Base-by-base conservation (phyloP, 345 rosid species). In the Mercurialis annua region DNA sequence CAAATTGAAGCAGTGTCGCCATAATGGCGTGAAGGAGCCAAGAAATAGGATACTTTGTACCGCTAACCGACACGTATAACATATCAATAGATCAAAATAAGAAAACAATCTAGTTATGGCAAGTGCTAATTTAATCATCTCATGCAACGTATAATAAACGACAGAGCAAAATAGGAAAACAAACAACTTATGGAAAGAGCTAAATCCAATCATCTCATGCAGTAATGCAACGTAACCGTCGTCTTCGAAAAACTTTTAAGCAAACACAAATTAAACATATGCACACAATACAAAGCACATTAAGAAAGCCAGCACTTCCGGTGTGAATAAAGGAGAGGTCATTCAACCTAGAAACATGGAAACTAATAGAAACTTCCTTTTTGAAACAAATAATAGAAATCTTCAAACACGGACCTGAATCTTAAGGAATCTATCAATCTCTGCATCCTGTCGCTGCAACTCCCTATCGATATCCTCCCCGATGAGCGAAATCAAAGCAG, bases 341-440 rank as follows among this genome's bases (percentile, higher is more conserved):
- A 70, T 20, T 50, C 52, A 24, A 26, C 44, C 53, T 33, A 31
- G 15, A 50, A 54, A 47, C 24, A 23, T 54, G 42, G 42, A 51
- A 74, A 47, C n/a, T 10, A 33, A 2, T 29, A 30, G 38, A 10
- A 50, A 47, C 60, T n/a, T 65, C 21, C 23, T 68, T 68, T 20
- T 47, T 20, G 21, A 2, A 4, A 23, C 10, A 51, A 56, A 30
- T 20, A 4, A 57, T n/a, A n/a, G n/a, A 62, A 74, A 42, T 21
- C 66, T 75, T 67, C 55, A 54, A 71, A 59, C 18, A 40, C 65
- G 67, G 11, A 86, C 97, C 95, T 92, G 88, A 65, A 79, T 76
- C 83, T 88, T 86, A 69, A 92, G 88, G 82, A 83, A 86, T 60
- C 92, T 81, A 62, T 88, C 88, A 8, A 83, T 80, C 71, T 90